phyloP scores from a whole-genome alignment of 2,329 filamentous ascomycete species.

The Diaporthe destruens region DNA sequence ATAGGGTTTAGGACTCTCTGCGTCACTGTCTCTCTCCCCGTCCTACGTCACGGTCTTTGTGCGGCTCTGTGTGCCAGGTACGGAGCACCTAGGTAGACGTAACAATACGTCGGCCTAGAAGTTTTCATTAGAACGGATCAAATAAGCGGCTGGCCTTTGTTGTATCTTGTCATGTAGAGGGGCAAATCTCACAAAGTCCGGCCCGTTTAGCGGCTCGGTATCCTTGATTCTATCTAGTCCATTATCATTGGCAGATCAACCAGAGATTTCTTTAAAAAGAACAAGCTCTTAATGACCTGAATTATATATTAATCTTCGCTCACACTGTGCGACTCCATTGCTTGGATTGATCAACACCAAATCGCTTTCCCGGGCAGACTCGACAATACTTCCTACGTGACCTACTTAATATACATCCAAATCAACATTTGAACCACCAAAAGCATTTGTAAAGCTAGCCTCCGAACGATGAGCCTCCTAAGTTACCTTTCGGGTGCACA shows the following conservation, averaged over 20 bases:
- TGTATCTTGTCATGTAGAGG: not conserved
- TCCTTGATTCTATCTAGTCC: not conserved
- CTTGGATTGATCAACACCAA: too few species aligned
- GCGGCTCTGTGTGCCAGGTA: not conserved
- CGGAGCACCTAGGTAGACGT: too few species aligned
- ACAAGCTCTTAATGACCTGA: not conserved
- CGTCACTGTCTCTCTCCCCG: too few species aligned
- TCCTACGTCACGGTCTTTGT: not conserved
- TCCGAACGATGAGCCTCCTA: not conserved
- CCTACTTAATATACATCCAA: not conserved
- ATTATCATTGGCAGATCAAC: not conserved
- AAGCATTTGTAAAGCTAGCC: not conserved
- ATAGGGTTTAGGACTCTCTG: not conserved
- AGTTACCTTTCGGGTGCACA: not conserved
- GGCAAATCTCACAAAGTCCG: not conserved
- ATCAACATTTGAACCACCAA: not conserved
- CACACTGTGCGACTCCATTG: too few species aligned
- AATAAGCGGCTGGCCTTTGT: not conserved
- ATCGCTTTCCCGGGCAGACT: not conserved
- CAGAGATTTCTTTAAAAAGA: not conserved
- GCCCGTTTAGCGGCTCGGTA: too few species aligned
- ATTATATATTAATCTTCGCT: not conserved
- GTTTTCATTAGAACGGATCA: too few species aligned
- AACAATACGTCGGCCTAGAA: not conserved
- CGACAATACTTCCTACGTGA: not conserved